phyloP scores from a whole-genome alignment of 2,329 filamentous ascomycete species.

The Dactylellina parvicollis region DNA sequence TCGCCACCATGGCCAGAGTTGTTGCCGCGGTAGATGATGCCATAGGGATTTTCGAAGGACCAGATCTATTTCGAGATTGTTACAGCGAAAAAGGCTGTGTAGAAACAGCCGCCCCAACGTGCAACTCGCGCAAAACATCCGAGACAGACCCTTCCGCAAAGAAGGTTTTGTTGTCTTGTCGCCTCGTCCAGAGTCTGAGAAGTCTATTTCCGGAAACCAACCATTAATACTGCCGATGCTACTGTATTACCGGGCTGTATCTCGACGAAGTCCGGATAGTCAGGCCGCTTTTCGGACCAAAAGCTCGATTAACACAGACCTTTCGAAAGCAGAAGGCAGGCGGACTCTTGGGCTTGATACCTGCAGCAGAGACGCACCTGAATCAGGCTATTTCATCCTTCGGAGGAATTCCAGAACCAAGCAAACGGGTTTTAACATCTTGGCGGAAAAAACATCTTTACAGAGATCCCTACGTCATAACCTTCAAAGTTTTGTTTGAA shows the following conservation, averaged over 20 bases:
- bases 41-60: not conserved
- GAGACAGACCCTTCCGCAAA: not conserved
- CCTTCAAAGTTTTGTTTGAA: not conserved
- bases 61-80: constrained; percentile 15
- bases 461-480: constrained; percentile 31
- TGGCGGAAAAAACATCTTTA: not conserved
- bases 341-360: constrained; percentile 13
- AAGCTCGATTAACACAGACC: constrained; percentile 8
- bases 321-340: constrained; percentile 36
- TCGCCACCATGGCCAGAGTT: not conserved
- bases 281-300: constrained; percentile 9
- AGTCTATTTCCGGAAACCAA: constrained; percentile 48
- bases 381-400: constrained; percentile 41
- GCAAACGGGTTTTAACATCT: constrained; percentile 1
- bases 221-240: constrained; percentile 16
- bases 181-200: constrained; percentile 9
- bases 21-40: not conserved
- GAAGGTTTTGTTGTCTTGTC: constrained; percentile 17
- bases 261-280: constrained; percentile 24
- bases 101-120: constrained; percentile 12
- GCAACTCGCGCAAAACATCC: not conserved
- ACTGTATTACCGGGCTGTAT: not conserved
- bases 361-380: constrained; percentile 4
- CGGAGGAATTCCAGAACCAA: constrained; percentile 25
- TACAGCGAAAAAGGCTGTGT: constrained; percentile 37